Percentiles rank a stretch among this genome's conserved stretches.
phyloP scores from a whole-genome alignment of 331 rosid genomes.

The Malus hybrid region DNA sequence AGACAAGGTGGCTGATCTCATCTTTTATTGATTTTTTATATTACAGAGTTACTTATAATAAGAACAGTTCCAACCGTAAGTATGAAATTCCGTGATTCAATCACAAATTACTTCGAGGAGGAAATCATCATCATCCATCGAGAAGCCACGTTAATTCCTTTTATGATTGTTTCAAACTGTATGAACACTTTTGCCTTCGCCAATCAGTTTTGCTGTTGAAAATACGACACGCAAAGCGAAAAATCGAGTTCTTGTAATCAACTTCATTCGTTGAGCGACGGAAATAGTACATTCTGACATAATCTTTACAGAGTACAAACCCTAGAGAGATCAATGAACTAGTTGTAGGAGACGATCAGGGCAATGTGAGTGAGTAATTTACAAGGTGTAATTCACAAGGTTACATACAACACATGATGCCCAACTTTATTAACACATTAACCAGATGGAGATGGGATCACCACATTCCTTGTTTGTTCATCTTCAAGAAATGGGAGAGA shows the following conservation, averaged over 20 bases:
- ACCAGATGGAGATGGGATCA: constrained; percentile 23
- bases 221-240: not conserved
- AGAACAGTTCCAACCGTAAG: accelerated
- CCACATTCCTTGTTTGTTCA: constrained; percentile 89
- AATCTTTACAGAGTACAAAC: not conserved
- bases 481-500: constrained; percentile 66
- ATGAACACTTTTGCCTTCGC: not conserved
- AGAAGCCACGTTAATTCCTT: too few species aligned
- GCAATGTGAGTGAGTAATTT: constrained; percentile 10
- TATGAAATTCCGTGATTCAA: too few species aligned
- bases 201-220: not conserved
- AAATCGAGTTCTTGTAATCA: constrained; percentile 1
- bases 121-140: too few species aligned
- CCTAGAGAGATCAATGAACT: not conserved
- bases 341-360: constrained; percentile 15
- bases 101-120: too few species aligned
- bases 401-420: not conserved
- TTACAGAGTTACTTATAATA: too few species aligned
- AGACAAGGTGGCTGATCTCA: too few species aligned
- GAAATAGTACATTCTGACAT: not conserved
- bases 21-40: too few species aligned
- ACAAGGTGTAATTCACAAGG: not conserved
- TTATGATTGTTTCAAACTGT: too few species aligned
- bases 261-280: constrained; percentile 12
- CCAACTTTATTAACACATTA: constrained; percentile 15